phyloP scores from a whole-genome alignment of 345 rosid genomes.

The Brassica juncea region DNA sequence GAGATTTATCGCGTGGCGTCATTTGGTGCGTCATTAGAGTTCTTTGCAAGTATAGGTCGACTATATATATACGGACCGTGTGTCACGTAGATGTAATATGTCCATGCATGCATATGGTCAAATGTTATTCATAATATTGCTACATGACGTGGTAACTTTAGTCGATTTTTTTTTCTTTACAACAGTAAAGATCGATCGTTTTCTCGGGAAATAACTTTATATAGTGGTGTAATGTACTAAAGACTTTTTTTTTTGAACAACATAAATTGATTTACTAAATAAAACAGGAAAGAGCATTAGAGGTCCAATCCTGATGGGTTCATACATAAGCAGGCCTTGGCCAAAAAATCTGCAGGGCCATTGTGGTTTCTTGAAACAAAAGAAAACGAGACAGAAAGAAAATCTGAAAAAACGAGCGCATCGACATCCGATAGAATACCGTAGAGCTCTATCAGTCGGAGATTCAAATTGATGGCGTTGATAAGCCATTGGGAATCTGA shows the following conservation, averaged over 20 bases:
- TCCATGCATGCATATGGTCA: slow-evolving; percentile 8
- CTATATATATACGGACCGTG: background rate
- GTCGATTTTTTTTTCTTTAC: background rate
- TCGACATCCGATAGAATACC: background rate
- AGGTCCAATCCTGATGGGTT: background rate
- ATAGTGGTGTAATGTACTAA: background rate
- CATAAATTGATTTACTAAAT: too few relatives aligned
- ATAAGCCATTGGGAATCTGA: background rate
- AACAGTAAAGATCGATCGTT: slow-evolving; percentile 7
- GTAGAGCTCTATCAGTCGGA: background rate
- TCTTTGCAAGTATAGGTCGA: background rate
- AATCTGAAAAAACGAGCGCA: background rate
- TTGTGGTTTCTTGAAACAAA: background rate
- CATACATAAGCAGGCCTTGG: background rate
- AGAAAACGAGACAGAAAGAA: background rate
- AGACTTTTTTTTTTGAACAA: too few relatives aligned
- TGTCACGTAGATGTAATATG: background rate
- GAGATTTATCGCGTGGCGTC: slow-evolving; percentile 29
- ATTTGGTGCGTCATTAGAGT: slow-evolving; percentile 30
- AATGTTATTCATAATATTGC: background rate
- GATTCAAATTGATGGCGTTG: background rate
- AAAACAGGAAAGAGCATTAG: too few relatives aligned
- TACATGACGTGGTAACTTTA: slow-evolving; percentile 3
- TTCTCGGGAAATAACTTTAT: background rate
- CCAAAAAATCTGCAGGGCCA: background rate